Evolutionary conservation across 805 yeast species (phyloP).

Genomic region (Helenozyma rhizophorensis): DNA sequence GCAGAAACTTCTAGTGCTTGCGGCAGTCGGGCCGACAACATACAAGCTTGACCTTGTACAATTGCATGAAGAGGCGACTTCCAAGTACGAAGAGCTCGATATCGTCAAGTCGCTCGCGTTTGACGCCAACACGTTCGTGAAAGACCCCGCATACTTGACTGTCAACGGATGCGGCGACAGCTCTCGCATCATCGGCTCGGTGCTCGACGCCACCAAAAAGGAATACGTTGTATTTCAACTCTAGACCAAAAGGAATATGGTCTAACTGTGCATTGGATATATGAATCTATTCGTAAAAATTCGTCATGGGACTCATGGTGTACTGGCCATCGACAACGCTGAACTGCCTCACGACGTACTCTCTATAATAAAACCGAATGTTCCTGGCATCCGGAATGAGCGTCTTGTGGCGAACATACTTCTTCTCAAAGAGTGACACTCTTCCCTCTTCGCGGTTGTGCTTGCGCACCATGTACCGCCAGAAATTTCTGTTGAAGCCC

Average conservation of each 20-base stretch:
- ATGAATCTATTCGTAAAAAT: slow-evolving; percentile 28
- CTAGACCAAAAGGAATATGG: slow-evolving; percentile 30
- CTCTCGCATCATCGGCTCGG: slow-evolving; percentile 26
- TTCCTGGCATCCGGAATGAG: slow-evolving; percentile 29
- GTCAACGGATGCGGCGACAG: slow-evolving; percentile 22
- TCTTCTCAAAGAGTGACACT: slow-evolving; percentile 16
- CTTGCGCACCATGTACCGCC: slow-evolving; percentile 23
- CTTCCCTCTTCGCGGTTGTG: slow-evolving; percentile 11
- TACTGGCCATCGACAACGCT: slow-evolving; percentile 16
- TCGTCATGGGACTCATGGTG: slow-evolving; percentile 21
- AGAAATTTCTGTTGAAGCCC: slow-evolving; percentile 21
- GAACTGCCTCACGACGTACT: slow-evolving; percentile 28
- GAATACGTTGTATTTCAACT: slow-evolving; percentile 38
- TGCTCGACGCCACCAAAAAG: slow-evolving; percentile 37
- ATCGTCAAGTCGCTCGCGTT: slow-evolving; percentile 12
- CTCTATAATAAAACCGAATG: slow-evolving; percentile 23
- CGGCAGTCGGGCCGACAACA: background rate
- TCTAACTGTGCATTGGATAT: too few species aligned
- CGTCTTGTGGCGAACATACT: slow-evolving; percentile 19
- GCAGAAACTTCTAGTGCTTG: background rate
- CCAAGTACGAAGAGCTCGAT: slow-evolving; percentile 1
- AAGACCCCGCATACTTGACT: slow-evolving; percentile 28
- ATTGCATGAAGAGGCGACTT: slow-evolving; percentile 1
- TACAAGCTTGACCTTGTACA: slow-evolving; percentile 3
- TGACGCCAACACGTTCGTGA: slow-evolving; percentile 5